A percentile compares a stretch with the other conserved stretches of the same genome.
phyloP scores from a whole-genome alignment of 202 grass and related monocot genomes.

The Panicum hallii region DNA sequence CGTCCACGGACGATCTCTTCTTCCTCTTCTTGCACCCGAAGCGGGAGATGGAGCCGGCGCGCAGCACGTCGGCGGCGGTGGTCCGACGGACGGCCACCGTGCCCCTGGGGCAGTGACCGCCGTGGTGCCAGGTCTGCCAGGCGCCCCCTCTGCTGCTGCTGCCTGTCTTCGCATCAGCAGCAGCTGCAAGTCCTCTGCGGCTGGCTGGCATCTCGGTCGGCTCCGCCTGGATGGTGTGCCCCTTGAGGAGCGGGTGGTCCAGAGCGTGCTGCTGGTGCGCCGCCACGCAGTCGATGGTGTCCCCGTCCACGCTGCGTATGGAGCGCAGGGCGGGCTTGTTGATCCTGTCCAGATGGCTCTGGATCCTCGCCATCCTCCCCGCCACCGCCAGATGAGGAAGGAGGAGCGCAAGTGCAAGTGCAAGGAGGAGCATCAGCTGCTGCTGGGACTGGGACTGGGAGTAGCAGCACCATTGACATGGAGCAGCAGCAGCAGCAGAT shows the following conservation, averaged over 20 bases:
- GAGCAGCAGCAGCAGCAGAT: neutral
- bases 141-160: neutral
- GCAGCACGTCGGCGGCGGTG: slow-evolving; percentile 68
- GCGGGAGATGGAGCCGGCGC: slow-evolving; percentile 67
- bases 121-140: slow-evolving; percentile 93
- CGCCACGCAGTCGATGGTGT: slow-evolving; percentile 89
- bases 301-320: slow-evolving; percentile 77
- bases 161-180: neutral
- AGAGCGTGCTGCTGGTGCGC: slow-evolving; percentile 71
- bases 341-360: slow-evolving; percentile 65
- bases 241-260: slow-evolving; percentile 72
- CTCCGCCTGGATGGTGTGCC: slow-evolving; percentile 72
- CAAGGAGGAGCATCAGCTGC: neutral
- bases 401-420: neutral
- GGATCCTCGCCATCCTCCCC: slow-evolving; percentile 59
- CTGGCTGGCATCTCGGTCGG: neutral
- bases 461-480: neutral
- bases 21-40: slow-evolving; percentile 70
- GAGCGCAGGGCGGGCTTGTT: slow-evolving; percentile 69
- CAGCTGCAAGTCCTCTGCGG: no score
- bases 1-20: neutral
- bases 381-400: neutral
- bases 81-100: slow-evolving; percentile 81
- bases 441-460: neutral
- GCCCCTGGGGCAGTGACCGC: slow-evolving; percentile 67